Base-by-base conservation (phyloP, 2,329 filamentous ascomycete genomes). In the Pyrenophora seminiperda region DNA sequence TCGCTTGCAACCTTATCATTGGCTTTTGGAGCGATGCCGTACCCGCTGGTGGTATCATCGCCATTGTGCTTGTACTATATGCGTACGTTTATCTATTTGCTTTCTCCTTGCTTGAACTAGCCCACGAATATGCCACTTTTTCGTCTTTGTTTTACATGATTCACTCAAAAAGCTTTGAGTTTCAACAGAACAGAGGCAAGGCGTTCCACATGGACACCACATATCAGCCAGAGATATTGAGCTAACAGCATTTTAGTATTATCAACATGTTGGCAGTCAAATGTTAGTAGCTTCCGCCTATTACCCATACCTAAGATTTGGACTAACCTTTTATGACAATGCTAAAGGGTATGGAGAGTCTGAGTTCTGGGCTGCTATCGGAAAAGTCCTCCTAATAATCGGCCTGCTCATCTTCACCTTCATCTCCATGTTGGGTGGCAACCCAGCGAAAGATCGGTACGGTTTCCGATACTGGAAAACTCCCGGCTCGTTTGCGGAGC, bases 341-440 rank as follows among this genome's bases (percentile, higher is more conserved):
- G 5, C 13, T 11, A 10, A 10, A 27, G 24, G 24, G 54, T 79
- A 77, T 44, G 77, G 77, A 19, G 76, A 78, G 51, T 71, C 85
- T 0, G 90, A 94, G 67, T 94, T 95, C 65, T 82, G 83, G 75
- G 83, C 86, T 15, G 85, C 89, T 84, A 56, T 92, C 9, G 75
- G 75, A 48, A 79, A 79, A 59, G 75, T 79, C 14, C 59, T 79
- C 17, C 68, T 79, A 47, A 78, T 79, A 58, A 70, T 78, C 48
- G 70, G 72, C 24, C 67, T 79, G 13, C 73, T 79, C 59, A 65
- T 73, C 53, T 79, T 78, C 75, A 93, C 90, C 2, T 90, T 96
- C 65, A 80, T 95, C 57, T 84, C 85, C 57, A 93, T 94, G 86
- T 75, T 94, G 1, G 91, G 90, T 6, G 91, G 88, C 2, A 94